These are phyloP conservation scores for Lepiota venenata DNA, from an alignment of 768 basidiomycete genomes.

Conservation along the genomic window DNA sequence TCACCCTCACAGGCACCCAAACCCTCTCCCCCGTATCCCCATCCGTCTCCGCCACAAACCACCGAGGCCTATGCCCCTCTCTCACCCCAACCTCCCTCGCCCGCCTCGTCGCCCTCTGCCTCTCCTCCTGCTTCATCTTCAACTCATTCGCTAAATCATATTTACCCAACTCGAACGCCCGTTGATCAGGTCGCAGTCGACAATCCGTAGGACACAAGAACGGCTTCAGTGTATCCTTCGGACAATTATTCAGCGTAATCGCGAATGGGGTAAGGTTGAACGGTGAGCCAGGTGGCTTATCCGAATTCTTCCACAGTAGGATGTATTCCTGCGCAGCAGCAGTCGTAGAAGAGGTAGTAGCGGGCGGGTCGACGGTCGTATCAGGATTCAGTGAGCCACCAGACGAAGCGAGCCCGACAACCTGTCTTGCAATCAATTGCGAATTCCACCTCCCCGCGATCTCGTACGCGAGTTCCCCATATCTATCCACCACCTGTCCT, in stretches of 20 bases:
- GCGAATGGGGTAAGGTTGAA: slow-evolving; percentile 97
- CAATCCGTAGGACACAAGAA: slow-evolving; percentile 90
- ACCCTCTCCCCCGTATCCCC: slow-evolving; percentile 87
- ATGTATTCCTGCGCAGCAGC: slow-evolving; percentile 57
- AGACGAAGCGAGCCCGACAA: slow-evolving; percentile 46
- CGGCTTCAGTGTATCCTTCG: slow-evolving; percentile 59
- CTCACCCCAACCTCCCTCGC: slow-evolving; percentile 72
- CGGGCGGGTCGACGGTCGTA: slow-evolving; percentile 46
- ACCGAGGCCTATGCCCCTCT: slow-evolving; percentile 76
- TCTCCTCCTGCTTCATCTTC: slow-evolving; percentile 81
- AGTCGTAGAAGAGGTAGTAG: slow-evolving; percentile 35
- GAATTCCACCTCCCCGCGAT: slow-evolving; percentile 96
- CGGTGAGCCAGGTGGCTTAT: slow-evolving; percentile 70
- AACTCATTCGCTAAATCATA: slow-evolving; percentile 82
- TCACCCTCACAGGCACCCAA: slow-evolving; percentile 69
- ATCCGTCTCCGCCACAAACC: slow-evolving; percentile 84
- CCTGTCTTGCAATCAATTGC: slow-evolving; percentile 82
- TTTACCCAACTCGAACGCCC: slow-evolving; percentile 88
- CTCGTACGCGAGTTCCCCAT: slow-evolving; percentile 71
- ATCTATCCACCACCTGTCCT: slow-evolving; percentile 69
- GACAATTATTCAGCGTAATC: slow-evolving; percentile 88
- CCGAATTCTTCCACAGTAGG: slow-evolving; percentile 90
- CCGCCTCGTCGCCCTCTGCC: slow-evolving; percentile 69
- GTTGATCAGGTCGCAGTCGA: slow-evolving; percentile 86
- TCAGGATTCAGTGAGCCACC: slow-evolving; percentile 70